Base-by-base conservation (phyloP, 2,329 filamentous ascomycete species). In the Claviceps humidiphila region DNA sequence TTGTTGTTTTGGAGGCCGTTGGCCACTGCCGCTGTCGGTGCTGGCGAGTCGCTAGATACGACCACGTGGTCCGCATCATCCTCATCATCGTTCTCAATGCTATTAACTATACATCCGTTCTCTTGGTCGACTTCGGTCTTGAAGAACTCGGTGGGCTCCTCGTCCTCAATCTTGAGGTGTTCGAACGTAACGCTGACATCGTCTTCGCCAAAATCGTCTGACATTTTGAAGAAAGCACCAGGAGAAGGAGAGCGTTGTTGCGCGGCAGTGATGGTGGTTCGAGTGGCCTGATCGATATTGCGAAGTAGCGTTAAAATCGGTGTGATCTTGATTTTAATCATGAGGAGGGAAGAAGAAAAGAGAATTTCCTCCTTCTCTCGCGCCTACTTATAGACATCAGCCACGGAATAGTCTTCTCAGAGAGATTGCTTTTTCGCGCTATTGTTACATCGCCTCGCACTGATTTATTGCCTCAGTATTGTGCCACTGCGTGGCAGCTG, bases 141-240 rank as follows among this genome's bases (percentile, higher is more conserved):
- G 63, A 78, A 81, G 64, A 73, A 76, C 57, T 81, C 77, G 59
- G 74, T 72, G 59, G 75, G 74, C 53, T 83, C 80, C 51, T 85
- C 82, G 55, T 89, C 84, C 58, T 90, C 82, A 72, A 81, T 22
- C 30, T 42, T 17, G 39, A 17, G 30, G 26, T 2, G 30, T 17
- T 37, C 20, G 2, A 30, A 2, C n/a, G n/a, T n/a, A 59, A 74
- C 77, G 60, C 74, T 77, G 58, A 72, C 74, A 63, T 81, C 80
- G 60, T 84, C 79, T 62, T 84, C 80, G 60, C 81, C 84, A 71
- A 82, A 83, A 70, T 34, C 30, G 30, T 87, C 84, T 69, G 84
- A 89, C 85, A 89, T 88, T 20, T 54, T 70, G 53, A 45, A 16
- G 50, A 46, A 11, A 22, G 22, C 14, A 49, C 20, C 20, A 45